These are phyloP conservation scores for Sporothrix schenckii DNA, from an alignment of 2,329 filamentous ascomycete genomes.

Conservation along the genomic window DNA sequence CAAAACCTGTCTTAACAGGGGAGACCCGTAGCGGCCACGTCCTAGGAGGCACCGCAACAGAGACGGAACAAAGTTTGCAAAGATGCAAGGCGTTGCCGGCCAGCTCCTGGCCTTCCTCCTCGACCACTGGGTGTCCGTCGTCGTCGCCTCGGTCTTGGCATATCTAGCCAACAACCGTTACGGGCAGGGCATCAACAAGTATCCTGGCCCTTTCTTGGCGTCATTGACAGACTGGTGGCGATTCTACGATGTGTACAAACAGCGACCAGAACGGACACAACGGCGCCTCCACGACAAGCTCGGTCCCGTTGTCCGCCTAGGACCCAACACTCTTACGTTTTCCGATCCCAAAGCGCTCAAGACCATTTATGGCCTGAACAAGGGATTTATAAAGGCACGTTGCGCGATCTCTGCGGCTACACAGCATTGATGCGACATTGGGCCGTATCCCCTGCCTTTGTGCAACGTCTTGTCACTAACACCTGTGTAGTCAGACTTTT, in stretches of 20 bases:
- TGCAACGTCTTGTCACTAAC: background rate
- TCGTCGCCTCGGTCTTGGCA: constrained; percentile 42
- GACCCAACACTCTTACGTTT: constrained; percentile 74
- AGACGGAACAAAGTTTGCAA: background rate
- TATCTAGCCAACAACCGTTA: constrained; percentile 56
- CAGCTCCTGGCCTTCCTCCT: constrained; percentile 44
- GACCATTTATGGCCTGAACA: constrained; percentile 79
- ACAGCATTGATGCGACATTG: background rate
- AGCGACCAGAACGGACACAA: constrained; percentile 68
- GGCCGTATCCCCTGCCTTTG: background rate
- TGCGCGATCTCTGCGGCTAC: background rate
- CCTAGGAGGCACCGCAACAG: background rate
- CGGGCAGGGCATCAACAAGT: constrained; percentile 65
- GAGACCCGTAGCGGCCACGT: background rate
- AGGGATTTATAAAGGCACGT: constrained; percentile 73
- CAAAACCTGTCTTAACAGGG: background rate
- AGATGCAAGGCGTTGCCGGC: constrained; percentile 42
- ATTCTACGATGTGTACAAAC: constrained; percentile 67
- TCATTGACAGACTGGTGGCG: constrained; percentile 74
- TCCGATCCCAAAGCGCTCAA: constrained; percentile 73
- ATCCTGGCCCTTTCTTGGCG: constrained; percentile 72
- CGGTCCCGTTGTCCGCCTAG: constrained; percentile 73
- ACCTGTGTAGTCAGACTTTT: constrained; percentile 69
- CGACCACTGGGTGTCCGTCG: constrained; percentile 51
- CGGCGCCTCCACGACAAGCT: constrained; percentile 69